Base-by-base conservation (phyloP, 73 alveolate species). In the Stentor roeselii region DNA sequence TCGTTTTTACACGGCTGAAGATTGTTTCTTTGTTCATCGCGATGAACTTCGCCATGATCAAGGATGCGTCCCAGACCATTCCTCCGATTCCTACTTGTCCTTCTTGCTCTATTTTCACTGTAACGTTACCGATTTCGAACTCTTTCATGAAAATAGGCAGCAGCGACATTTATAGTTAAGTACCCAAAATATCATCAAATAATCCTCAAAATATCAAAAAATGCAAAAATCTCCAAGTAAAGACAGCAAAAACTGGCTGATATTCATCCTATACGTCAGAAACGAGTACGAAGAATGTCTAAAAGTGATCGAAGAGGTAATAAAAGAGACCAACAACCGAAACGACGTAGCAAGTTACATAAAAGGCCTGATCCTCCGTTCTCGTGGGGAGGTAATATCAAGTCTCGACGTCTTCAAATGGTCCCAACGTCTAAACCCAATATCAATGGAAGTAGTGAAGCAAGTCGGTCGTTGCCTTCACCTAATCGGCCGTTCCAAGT, bases 381-480 rank as follows among this genome's bases (percentile, higher is more conserved):
- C 92, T 42, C 89, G 92, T 3, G 99, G 99, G 0, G 83, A 88
- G 59, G 88, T 95, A 35, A 93, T 92, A 36, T 96, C 93, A 75
- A 92, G 97, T 85, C 84, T 93, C 39, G 97, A 95, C 21, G 84
- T 95, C 32, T 95, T 95, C 82, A 95, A 89, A 87, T 90, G 92
- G 78, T 82, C 96, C 78, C 96, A 93, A 84, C 60, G 88, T 39
- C 85, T 87, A 21, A 92, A 95, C 83, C 95, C 97, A 30, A 76
- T 92, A 6, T 75, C 87, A 39, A 78, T 83, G 35, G 95, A 95
- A 84, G 87, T 92, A 82, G 89, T 95, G 38, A 95, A 95, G 82
- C 95, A 97, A 90, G 92, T 97, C 60, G 99, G 99, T 3, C 89
- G 98, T 85, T 91, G 97, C 80, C 95, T 97, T 74, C 92, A 87